These are phyloP conservation scores for Picochlorum costavermella DNA, from an alignment of 139 green algal species.

Conservation along the genomic window DNA sequence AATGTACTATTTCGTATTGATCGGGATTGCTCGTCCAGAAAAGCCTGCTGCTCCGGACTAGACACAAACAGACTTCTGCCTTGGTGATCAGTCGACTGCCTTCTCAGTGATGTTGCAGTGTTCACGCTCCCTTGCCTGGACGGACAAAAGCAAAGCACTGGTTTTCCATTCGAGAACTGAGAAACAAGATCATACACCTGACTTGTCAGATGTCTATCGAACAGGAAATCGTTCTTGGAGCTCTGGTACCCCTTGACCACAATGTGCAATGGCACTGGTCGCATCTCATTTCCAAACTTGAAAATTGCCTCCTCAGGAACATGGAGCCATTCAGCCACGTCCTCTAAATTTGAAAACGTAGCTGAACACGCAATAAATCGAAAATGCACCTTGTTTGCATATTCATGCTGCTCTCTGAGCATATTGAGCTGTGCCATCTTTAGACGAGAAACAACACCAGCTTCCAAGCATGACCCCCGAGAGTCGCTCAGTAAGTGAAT, in stretches of 20 bases:
- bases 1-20: constrained; percentile 37
- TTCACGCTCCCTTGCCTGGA: constrained; percentile 70
- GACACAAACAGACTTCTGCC: constrained; percentile 27
- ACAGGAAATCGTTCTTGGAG: constrained; percentile 65
- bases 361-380: constrained; percentile 78
- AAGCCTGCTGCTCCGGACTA: constrained; percentile 26
- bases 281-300: constrained; percentile 79
- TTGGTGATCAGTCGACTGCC: constrained; percentile 10
- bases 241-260: constrained; percentile 62
- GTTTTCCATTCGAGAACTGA: constrained; percentile 62
- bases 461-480: constrained; percentile 70
- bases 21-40: constrained; percentile 23
- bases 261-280: constrained; percentile 74
- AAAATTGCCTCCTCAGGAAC: constrained; percentile 32
- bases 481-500: constrained; percentile 80
- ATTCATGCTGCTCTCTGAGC: constrained; percentile 28
- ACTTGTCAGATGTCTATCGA: constrained; percentile 71
- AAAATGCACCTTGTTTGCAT: constrained; percentile 19
- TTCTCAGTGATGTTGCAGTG: constrained; percentile 50
- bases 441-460: constrained; percentile 68
- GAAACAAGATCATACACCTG: constrained; percentile 56
- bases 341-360: constrained; percentile 71
- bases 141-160: constrained; percentile 88
- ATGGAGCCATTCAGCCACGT: constrained; percentile 67
- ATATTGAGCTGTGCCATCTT: constrained; percentile 59